These are phyloP conservation scores for Talaromyces adpressus DNA, from an alignment of 495 filamentous ascomycete genomes.

Conservation along the genomic window DNA sequence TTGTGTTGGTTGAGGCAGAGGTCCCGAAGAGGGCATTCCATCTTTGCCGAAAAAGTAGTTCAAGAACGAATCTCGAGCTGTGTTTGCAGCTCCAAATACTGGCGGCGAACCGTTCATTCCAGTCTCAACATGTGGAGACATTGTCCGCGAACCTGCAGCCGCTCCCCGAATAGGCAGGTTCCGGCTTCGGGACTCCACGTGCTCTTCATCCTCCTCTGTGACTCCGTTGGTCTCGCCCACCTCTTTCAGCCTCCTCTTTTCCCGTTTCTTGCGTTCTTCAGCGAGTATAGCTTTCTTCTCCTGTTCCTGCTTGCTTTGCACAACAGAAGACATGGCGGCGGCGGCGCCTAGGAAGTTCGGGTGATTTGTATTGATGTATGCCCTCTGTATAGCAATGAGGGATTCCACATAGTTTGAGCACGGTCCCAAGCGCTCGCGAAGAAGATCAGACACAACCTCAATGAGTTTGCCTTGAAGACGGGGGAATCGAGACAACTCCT, in stretches of 20 bases:
- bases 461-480: slow-evolving; percentile 95
- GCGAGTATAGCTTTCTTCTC: slow-evolving; percentile 72
- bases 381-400: slow-evolving; percentile 91
- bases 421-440: slow-evolving; percentile 86
- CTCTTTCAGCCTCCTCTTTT: slow-evolving; percentile 75
- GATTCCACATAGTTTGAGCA: slow-evolving; percentile 89
- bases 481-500: slow-evolving; percentile 84
- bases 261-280: slow-evolving; percentile 78
- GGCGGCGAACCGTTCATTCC: slow-evolving; percentile 68
- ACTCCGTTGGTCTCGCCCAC: slow-evolving; percentile 68
- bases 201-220: slow-evolving; percentile 67
- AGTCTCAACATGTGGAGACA: slow-evolving; percentile 69
- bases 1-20: slow-evolving; percentile 19
- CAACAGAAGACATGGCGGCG: slow-evolving; percentile 95
- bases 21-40: slow-evolving; percentile 34
- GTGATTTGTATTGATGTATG: slow-evolving; percentile 99
- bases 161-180: slow-evolving; percentile 53
- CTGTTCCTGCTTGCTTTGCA: slow-evolving; percentile 87
- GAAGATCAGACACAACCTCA: slow-evolving; percentile 93
- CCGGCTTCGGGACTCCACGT: slow-evolving; percentile 38
- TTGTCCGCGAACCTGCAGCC: slow-evolving; percentile 60
- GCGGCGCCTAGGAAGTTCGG: slow-evolving; percentile 97
- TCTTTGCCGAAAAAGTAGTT: slow-evolving; percentile 99
- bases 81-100: slow-evolving; percentile 46
- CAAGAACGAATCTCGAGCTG: slow-evolving; percentile 77